Base-by-base conservation (phyloP, 768 basidiomycete genomes). In the Trametes villosa region DNA sequence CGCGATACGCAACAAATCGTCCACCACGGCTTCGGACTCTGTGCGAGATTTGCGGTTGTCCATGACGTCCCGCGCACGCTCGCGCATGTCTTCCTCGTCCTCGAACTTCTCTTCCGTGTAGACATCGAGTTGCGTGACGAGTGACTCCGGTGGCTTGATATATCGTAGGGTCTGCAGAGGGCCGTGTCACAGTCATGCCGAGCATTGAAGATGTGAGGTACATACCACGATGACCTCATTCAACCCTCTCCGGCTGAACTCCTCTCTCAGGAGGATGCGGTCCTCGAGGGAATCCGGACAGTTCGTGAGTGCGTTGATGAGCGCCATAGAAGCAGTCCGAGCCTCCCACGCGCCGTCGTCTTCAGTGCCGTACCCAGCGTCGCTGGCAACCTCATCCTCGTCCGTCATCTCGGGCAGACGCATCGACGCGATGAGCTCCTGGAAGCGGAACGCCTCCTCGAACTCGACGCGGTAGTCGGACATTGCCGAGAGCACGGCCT, bases 91-190 rank as follows among this genome's bases (percentile, higher is more conserved):
- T 68, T 91, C 87, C 70, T 92, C 90, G 70, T 97, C 94, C 67
- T 96, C 94, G 45, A 88, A 91, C 66, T 92, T 91, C 71, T 96
- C 94, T 63, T 96, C 94, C 0, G 84, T 82, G 66, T 94, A 96
- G 27, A 92, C 80, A 62, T 89, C 84, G 7, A 95, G 75, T 67
- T 96, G 94, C 0, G 81, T 89, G n/a, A 90, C 70, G n/a, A 96
- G 74, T 4, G 67, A 71, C n/a, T 89, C 92, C 8, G 92, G 90
- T 1, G 92, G 91, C 67, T 84, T 82, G 38, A 86, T 77, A 65
- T 92, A 92, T 61, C 87, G 82, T 8, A 96, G 77, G 4, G 86
- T 83, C 94, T 95, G 65, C 42, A 45, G 4, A 45, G 2, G 24
- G 31, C 26, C 20, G 18, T 8, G 29, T 31, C 31, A 30, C 53